These are phyloP conservation scores for Brassica nigra DNA, from an alignment of 345 rosid genomes.

Conservation along the genomic window DNA sequence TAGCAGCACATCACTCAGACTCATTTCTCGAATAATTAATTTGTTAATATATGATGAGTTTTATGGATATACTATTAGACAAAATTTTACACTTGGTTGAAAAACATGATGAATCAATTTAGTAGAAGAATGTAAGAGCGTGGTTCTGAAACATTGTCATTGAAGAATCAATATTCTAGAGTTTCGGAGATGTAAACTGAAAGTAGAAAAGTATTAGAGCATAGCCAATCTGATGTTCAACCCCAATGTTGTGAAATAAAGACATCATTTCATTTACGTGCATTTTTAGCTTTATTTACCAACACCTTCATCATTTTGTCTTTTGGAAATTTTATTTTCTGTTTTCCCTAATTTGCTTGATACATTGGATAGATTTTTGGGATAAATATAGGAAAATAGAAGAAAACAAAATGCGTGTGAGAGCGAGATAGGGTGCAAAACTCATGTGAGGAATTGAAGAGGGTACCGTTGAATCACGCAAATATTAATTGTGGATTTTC, in stretches of 20 bases:
- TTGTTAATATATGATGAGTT: too few relatives aligned
- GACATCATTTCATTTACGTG: constrained; percentile 1
- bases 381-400: constrained; percentile 9
- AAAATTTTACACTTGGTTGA: background rate
- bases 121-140: background rate
- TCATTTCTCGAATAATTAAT: too few relatives aligned
- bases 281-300: constrained; percentile 18
- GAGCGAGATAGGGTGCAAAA: constrained; percentile 28
- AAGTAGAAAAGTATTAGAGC: constrained; percentile 9
- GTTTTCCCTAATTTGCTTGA: constrained; percentile 4
- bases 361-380: background rate
- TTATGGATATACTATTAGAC: background rate
- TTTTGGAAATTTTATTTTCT: background rate
- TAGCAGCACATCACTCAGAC: too few relatives aligned
- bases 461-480: constrained; percentile 37
- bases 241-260: constrained; percentile 22
- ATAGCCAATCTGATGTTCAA: constrained; percentile 23
- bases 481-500: constrained; percentile 28
- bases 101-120: background rate
- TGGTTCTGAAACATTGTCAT: constrained; percentile 28
- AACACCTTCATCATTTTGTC: constrained; percentile 18
- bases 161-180: constrained; percentile 15
- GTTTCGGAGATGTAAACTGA: constrained; percentile 25
- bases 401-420: background rate
- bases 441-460: constrained; percentile 43